Evolutionary conservation across 2,329 filamentous ascomycete genomes (phyloP), one percentile per base, ranked within the genome.

Genomic region (Colletotrichum trifolii): DNA sequence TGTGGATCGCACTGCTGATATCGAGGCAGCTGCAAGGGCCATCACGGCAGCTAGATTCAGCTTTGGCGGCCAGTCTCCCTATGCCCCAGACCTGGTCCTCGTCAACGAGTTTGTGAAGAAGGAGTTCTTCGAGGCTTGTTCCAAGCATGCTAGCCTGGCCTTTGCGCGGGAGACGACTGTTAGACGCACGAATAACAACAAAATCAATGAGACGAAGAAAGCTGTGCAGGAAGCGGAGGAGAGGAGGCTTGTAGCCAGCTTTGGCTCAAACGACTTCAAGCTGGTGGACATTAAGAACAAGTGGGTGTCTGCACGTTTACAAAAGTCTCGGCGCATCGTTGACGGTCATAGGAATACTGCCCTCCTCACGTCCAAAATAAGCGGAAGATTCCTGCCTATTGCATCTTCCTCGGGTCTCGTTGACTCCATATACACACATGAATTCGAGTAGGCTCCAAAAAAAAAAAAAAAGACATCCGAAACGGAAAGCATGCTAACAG

Each of bases 81-180:
- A 89, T 70, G 84, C 86, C 0, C 88, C 88, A 0, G 87, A 90
- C 69, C 36, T 89, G 0, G 83, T 90, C 0, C 74, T 90, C 0
- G 87, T 91, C n/a, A 89, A 90, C 65, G 88, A 90, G 67, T 90
- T 83, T 64, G 78, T 81, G 4, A 85, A 85, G 75, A 79, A 83
- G 59, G 78, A 80, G 0, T 89, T 90, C 67, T 72, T 87, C 0
- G 78, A 83, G 59, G 63, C 63, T 10, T 65, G 63, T 25, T 65
- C 58, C 2, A 65, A 63, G 42, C 52, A 65, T 9, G 63, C 63
- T 9, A 52, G 45, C 33, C 53, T 65, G 50, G 82, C 83, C 0
- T 78, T 82, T 33, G 72, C 74, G 8, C 72, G 72, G 33, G 66
- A 72, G 45, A 64, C 54, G 12, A 54, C 40, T 8, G 43, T 54